Base-by-base conservation (phyloP, 257 asterid species). In the Lantana camara region DNA sequence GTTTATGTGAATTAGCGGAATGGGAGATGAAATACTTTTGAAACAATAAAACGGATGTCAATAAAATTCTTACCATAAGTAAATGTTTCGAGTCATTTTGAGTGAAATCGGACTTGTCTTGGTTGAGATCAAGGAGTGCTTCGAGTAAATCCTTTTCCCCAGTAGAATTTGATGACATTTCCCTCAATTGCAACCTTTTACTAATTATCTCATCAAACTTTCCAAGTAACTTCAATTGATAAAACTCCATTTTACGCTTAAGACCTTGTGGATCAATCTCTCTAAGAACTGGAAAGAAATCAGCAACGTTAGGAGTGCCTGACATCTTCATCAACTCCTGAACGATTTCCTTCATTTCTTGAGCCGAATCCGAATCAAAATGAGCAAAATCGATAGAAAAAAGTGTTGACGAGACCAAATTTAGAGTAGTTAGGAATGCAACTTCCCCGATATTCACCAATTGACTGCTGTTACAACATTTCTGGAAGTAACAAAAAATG, bases 381-480 rank as follows among this genome's bases (percentile, higher is more conserved):
- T n/a, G 16, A 0, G 69, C 74, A 4, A 71, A 67, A 7, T 74
- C 76, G 1, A 40, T n/a, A 0, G 80, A 74, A 55, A 74, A 71
- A 0, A 79, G 16, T 2, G 75, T 63, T 0, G 14, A 9, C 0
- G 81, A 64, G 0, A 75, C 21, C 32, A 71, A 15, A 21, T 79
- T 79, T 1, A 79, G 72, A 0, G 64, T 4, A 0, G 81, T 75
- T 4, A 55, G 55, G 10, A 73, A 70, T 5, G 66, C 67, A 3
- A 40, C 66, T 49, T 44, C 60, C 1, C 79, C 75, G 13, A 80
- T 40, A 17, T 73, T 8, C 22, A 74, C 60, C 0, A 15, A 12
- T 0, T n/a, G 21, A 9, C 29, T 3, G 3, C 1, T 15, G 0
- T 0, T 3, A 62, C 74, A 63, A n/a, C n/a, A n/a, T n/a, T n/a